Base-by-base conservation (phyloP, 495 filamentous ascomycete genomes). In the Talaromyces thailandensis region DNA sequence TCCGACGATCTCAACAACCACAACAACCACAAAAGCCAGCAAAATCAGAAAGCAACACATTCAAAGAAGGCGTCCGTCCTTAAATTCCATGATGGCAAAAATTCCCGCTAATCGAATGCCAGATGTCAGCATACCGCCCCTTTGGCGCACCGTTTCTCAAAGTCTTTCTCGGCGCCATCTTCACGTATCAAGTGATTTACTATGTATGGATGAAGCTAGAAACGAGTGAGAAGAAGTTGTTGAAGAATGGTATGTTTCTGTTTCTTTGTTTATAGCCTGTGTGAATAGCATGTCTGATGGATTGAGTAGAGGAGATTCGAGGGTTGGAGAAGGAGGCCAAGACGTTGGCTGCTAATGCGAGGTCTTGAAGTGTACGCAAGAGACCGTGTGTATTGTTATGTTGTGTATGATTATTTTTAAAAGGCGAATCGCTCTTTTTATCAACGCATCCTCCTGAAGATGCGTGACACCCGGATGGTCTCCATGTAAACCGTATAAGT, bases 131-230 rank as follows among this genome's bases (percentile, higher is more conserved):
- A 71, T 98, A 94, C 76, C 86, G 84, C 64, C 81, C 82, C 60
- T 96, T 95, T 72, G 80, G 82, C 26, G 80, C 88, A 6, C 93
- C 94, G 12, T 82, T 98, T 62, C 82, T 82, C 40, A 98, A 96
- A 74, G 87, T 89, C 63, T 88, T 96, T 67, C 81, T 97, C 8
- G 86, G 92, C 57, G 90, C 92, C 14, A 78, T 96, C 24, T 88
- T 96, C 72, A 90, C 88, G 0, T 98, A 96, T 75, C 94, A 98
- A 72, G 68, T 90, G 9, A 73, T 84, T 25, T 96, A 96, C 74
- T 95, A 84, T 83, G 75, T 78, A 23, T 98, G 93, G 94, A 63
- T 84, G 73, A 94, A 90, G 75, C 77, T 98, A n/a, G 93, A 97
- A 75, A 81, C 78, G 60, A 79, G 90, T 63, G 90, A 92, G 71